Percentiles rank a stretch among this genome's conserved stretches.
phyloP scores from a whole-genome alignment of 352 stramenopile species.

The Globisporangium spinosum region DNA sequence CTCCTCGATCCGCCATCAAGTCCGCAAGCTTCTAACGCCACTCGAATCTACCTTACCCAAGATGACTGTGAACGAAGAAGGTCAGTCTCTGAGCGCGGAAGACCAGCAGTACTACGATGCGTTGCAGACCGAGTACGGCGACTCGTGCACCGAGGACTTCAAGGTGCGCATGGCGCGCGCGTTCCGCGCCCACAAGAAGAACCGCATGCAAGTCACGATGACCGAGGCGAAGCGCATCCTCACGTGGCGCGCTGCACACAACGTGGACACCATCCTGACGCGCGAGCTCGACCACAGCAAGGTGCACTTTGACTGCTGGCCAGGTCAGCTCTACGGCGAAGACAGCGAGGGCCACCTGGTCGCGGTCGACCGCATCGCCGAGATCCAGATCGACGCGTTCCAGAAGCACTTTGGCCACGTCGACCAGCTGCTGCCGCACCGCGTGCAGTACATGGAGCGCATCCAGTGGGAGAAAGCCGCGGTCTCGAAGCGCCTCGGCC shows the following conservation, averaged over 20 bases:
- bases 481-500: slow-evolving; percentile 56
- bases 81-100: slow-evolving; percentile 36
- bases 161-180: slow-evolving; percentile 56
- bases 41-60: background rate
- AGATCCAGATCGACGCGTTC: slow-evolving; percentile 63
- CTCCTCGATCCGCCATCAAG: background rate
- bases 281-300: slow-evolving; percentile 52
- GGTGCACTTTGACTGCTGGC: slow-evolving; percentile 68
- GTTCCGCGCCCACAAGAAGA: slow-evolving; percentile 65
- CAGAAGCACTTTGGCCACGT: slow-evolving; percentile 53
- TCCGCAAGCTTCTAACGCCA: background rate
- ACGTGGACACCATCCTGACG: slow-evolving; percentile 48
- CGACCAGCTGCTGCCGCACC: slow-evolving; percentile 57
- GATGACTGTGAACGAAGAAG: slow-evolving; percentile 47
- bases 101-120: slow-evolving; percentile 63
- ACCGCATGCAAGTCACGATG: slow-evolving; percentile 59
- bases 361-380: slow-evolving; percentile 55
- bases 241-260: slow-evolving; percentile 40
- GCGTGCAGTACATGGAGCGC: slow-evolving; percentile 75
- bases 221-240: slow-evolving; percentile 62
- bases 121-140: slow-evolving; percentile 45
- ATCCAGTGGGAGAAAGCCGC: slow-evolving; percentile 75
- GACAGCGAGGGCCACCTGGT: slow-evolving; percentile 72
- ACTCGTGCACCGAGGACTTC: slow-evolving; percentile 58
- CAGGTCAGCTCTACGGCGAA: slow-evolving; percentile 59